Base-by-base conservation (phyloP, 2,329 filamentous ascomycete genomes). In the Lasiodiplodia theobromae region DNA sequence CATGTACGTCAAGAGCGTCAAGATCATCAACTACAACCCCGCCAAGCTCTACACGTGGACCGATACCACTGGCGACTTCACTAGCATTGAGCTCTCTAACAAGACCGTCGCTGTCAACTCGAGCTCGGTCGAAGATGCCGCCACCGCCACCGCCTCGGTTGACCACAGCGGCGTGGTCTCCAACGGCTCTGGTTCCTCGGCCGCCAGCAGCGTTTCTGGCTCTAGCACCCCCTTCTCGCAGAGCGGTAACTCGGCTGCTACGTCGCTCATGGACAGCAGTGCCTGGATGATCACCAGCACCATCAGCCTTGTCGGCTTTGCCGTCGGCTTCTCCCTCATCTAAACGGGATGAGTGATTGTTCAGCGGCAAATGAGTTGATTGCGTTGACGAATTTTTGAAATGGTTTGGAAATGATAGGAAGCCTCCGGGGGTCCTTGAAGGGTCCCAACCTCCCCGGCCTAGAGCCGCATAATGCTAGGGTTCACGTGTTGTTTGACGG, bases 1-100 rank as follows among this genome's bases (percentile, higher is more conserved):
- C 70, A 86, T 87, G 84, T 81, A 79, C 57, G 83, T 87, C 68
- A 79, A 84, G 74, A 79, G 73, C 63, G 81, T 87, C 71, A 82
- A 80, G 69, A 82, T 87, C 72, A 80, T 78, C 70, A 86, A 87
- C 79, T 83, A 84, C 79, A 82, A 83, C 70, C 85, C 85, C 8
- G 84, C 82, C 31, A 81, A 76, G 57, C 77, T 81, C 65, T 87
- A 87, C 79, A 75, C 80, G 69, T 87, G 82, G 76, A 77, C 77
- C 63, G 85, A 87, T 77, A 77, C 77, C 71, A 79, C 79, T 16
- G 86, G 86, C 52, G 76, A 72, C 66, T 86, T 74, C 69, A 69
- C 84, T 71, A 84, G 81, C 74, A 87, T 87, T 76, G 78, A 84
- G 69, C 75, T 82, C 67, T 72, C 81, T 21, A 69, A 68, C 58